These are phyloP conservation scores for Cyclotella choctawhatcheeana DNA, from an alignment of 108 stramenopile species.

Conservation along the genomic window DNA sequence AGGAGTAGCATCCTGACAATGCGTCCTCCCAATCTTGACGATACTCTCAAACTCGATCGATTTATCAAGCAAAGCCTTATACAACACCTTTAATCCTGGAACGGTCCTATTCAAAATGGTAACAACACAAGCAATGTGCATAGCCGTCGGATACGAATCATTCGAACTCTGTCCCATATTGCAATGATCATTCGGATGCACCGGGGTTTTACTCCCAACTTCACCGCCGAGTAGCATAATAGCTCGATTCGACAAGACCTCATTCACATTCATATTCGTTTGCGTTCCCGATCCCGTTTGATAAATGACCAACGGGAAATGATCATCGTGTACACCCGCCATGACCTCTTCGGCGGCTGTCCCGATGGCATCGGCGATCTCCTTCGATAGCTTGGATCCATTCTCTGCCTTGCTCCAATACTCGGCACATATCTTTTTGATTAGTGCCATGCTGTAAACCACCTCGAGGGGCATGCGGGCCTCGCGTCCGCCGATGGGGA, in stretches of 20 bases:
- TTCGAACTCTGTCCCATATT: conserved; percentile 97
- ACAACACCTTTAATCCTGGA: conserved; percentile 81
- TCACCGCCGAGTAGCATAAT: conserved; percentile 93
- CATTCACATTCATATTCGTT: conserved; percentile 99
- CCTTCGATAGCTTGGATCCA: conserved; percentile 65
- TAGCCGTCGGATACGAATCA: conserved; percentile 97
- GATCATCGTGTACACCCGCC: conserved; percentile 88
- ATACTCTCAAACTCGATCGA: conserved; percentile 75
- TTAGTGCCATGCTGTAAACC: conserved; percentile 88
- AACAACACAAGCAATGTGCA: conserved; percentile 91
- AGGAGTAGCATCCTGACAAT: conserved; percentile 98
- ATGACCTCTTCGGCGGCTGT: conserved; percentile 93
- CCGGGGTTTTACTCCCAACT: conserved; percentile 89
- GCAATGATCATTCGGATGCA: conserved; percentile 98
- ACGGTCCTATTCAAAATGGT: conserved; percentile 74
- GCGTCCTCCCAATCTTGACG: conserved; percentile 98
- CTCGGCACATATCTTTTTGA: conserved; percentile 93
- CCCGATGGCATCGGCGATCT: conserved; percentile 81
- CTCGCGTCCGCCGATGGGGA: conserved; percentile 94
- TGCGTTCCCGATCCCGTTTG: conserved; percentile 98
- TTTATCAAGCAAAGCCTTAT: conserved; percentile 74
- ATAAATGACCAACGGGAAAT: conserved; percentile 96
- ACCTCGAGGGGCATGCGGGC: conserved; percentile 95
- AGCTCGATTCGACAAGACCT: conserved; percentile 96
- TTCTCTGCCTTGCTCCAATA: conserved; percentile 70